Conservation (phyloP, 345 rosid genomes). For the Kandelia obovata region DNA sequence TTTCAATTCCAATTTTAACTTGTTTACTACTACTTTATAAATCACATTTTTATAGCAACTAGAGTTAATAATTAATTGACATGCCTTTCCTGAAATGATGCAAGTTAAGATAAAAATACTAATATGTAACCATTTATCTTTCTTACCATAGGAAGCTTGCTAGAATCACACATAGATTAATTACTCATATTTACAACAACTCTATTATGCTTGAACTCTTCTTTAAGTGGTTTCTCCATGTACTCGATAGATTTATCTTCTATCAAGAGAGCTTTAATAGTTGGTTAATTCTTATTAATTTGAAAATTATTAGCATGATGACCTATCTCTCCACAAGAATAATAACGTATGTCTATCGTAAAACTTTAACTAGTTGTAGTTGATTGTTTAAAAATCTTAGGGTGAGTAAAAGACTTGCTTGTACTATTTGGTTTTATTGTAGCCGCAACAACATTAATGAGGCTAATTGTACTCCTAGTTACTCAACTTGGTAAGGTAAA, state of each 20-base stretch:
- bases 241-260: background rate
- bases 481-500: background rate
- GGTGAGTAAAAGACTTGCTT: too few relatives aligned
- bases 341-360: background rate
- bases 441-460: background rate
- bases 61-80: background rate
- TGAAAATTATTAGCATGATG: background rate
- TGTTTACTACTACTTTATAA: too few relatives aligned
- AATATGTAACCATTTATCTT: accelerated
- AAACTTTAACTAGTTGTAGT: too few relatives aligned
- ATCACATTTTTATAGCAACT: too few relatives aligned
- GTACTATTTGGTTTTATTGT: too few relatives aligned
- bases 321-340: background rate
- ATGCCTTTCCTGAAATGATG: background rate
- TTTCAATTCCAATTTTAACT: background rate
- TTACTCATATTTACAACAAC: background rate
- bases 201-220: background rate
- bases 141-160: background rate
- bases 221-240: background rate
- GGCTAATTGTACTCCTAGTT: background rate
- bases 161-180: background rate
- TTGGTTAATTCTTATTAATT: background rate
- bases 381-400: background rate
- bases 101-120: background rate
- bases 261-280: background rate